Evolutionary conservation across 176 grass and related monocot species (phyloP).

Genomic region (Chrysopogon serrulatus): DNA sequence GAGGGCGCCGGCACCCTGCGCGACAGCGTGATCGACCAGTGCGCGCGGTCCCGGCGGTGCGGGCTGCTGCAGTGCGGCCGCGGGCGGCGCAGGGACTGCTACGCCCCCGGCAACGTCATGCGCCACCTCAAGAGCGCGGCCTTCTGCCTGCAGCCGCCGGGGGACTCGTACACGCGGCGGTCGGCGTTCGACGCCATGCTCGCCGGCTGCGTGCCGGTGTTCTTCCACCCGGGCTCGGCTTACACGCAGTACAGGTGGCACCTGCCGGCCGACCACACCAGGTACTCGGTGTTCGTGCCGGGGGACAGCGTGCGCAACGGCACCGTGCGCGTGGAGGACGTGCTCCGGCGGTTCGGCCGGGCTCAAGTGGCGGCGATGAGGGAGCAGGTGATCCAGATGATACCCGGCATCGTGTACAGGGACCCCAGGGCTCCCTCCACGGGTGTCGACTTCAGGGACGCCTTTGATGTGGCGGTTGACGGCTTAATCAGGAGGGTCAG

Average conservation of each 20-base stretch:
- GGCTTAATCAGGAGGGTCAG: neutral
- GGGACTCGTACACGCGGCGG: constrained; percentile 61
- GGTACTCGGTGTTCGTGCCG: constrained; percentile 63
- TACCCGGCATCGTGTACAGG: constrained; percentile 54
- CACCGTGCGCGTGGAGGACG: constrained; percentile 50
- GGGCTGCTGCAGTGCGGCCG: constrained; percentile 39
- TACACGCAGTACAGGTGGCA: constrained; percentile 62
- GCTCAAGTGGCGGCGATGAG: constrained; percentile 49
- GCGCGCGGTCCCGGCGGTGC: constrained; percentile 38
- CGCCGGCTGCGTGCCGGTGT: constrained; percentile 68
- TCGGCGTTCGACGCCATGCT: constrained; percentile 67
- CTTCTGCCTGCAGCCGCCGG: constrained; percentile 67
- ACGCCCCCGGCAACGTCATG: constrained; percentile 34
- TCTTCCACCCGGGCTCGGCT: constrained; percentile 61
- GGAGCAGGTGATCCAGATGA: constrained; percentile 62
- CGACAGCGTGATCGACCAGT: constrained; percentile 46
- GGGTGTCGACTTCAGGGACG: constrained; percentile 34
- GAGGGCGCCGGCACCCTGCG: neutral
- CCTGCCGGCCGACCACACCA: constrained; percentile 37
- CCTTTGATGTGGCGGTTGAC: constrained; percentile 50
- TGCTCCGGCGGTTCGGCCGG: constrained; percentile 28
- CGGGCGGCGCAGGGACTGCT: constrained; percentile 33
- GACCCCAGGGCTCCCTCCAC: constrained; percentile 19
- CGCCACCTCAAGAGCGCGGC: constrained; percentile 40
- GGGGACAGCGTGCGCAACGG: constrained; percentile 55